Conservation (phyloP, 495 filamentous ascomycete species). For the Annulohypoxylon stygium region DNA sequence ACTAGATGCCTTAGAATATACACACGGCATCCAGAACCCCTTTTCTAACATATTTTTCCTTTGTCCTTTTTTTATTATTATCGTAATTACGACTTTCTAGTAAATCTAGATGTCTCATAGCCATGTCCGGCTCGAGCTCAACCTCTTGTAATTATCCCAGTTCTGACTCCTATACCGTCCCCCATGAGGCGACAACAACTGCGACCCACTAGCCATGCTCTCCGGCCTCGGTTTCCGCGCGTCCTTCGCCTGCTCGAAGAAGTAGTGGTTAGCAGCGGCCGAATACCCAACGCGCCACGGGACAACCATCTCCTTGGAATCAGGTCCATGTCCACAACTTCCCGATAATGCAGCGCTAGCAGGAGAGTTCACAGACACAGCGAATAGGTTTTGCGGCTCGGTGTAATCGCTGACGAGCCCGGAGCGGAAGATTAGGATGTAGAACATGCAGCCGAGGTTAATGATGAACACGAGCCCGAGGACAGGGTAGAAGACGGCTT, state of each 20-base stretch:
- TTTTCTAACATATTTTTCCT: not conserved
- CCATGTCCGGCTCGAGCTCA: slow-evolving; percentile 47
- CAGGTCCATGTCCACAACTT: slow-evolving; percentile 74
- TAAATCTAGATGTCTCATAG: slow-evolving; percentile 8
- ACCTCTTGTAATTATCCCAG: slow-evolving; percentile 46
- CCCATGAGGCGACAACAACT: slow-evolving; percentile 32
- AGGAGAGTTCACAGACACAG: slow-evolving; percentile 76
- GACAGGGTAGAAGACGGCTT: slow-evolving; percentile 73
- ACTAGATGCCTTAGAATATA: not conserved
- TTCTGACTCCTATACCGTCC: slow-evolving; percentile 21
- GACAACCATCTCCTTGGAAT: slow-evolving; percentile 64
- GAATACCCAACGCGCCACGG: slow-evolving; percentile 69
- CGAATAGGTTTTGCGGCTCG: slow-evolving; percentile 79
- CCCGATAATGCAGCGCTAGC: slow-evolving; percentile 66
- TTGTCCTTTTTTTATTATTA: not conserved
- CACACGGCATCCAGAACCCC: not conserved
- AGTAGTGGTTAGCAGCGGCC: slow-evolving; percentile 55
- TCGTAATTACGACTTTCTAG: not conserved
- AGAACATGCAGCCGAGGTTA: slow-evolving; percentile 71
- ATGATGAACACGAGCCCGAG: slow-evolving; percentile 71
- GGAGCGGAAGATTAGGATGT: slow-evolving; percentile 60
- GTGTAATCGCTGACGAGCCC: slow-evolving; percentile 78
- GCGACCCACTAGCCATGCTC: slow-evolving; percentile 37
- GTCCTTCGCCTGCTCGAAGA: slow-evolving; percentile 53
- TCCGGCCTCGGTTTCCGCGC: not conserved